A percentile compares a stretch with the other conserved stretches of the same genome.
Conservation (phyloP, 148 eudicot genomes). For the Vaccinium corymbosum region DNA sequence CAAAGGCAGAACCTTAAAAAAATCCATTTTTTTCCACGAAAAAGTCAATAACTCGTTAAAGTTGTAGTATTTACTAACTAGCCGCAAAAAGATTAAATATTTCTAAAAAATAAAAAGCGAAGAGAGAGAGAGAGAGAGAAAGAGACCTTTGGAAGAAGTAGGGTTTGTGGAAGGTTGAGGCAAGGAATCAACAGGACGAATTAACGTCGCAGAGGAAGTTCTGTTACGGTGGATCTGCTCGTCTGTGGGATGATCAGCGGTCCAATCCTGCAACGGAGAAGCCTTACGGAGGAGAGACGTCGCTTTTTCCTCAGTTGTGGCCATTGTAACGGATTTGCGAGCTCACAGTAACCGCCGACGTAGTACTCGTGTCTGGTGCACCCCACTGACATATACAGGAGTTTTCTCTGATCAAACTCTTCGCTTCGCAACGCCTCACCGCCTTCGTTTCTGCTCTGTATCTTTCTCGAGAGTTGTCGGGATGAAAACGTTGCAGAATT, state of each 20-base stretch:
- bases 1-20: no score
- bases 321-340: constrained; percentile 67
- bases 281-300: constrained; percentile 27
- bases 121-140: not conserved
- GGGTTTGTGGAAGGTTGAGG: constrained; percentile 28
- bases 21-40: no score
- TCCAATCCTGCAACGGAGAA: no score
- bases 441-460: no score
- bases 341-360: constrained; percentile 52
- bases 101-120: not conserved
- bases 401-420: not conserved
- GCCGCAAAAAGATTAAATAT: no score
- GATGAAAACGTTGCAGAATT: not conserved
- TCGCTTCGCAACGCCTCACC: no score
- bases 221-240: constrained; percentile 15
- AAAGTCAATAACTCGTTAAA: no score
- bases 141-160: constrained; percentile 21
- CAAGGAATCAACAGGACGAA: constrained; percentile 34
- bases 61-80: no score
- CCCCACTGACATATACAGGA: constrained; percentile 74
- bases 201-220: constrained; percentile 15
- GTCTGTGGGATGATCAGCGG: not conserved
- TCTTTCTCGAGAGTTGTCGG: not conserved
- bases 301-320: constrained; percentile 64
- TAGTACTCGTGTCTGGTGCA: constrained; percentile 16